These are phyloP conservation scores for Cercospora sp. DNA, from an alignment of 2,329 filamentous ascomycete species.

Conservation along the genomic window DNA sequence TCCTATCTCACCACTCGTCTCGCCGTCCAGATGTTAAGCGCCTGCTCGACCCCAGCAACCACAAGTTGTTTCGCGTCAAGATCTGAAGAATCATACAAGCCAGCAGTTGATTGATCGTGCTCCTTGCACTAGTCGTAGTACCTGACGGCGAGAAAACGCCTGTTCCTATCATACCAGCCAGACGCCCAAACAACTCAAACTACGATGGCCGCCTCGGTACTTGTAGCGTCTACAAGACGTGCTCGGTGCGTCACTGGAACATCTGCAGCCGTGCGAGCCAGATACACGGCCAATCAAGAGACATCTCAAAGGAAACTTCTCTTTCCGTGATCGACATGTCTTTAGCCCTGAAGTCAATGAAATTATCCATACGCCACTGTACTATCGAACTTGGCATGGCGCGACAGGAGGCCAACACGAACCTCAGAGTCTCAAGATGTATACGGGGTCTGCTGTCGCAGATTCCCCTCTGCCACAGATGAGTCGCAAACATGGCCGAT, in stretches of 20 bases:
- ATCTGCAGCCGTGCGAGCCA: not conserved
- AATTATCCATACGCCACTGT: slow-evolving; percentile 6
- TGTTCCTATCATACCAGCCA: not conserved
- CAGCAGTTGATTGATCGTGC: not conserved
- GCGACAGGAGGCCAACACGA: slow-evolving; percentile 3
- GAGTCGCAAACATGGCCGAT: not conserved
- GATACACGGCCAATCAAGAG: not conserved
- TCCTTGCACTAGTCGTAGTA: not conserved
- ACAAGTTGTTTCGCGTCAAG: not conserved
- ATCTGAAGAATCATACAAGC: not conserved
- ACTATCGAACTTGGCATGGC: slow-evolving; percentile 6
- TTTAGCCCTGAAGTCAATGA: slow-evolving; percentile 1
- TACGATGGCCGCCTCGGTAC: not conserved
- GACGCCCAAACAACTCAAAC: not conserved
- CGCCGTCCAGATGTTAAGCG: not conserved
- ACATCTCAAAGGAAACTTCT: not conserved
- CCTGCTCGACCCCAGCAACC: not conserved
- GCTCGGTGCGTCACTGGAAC: not conserved
- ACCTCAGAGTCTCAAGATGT: not conserved
- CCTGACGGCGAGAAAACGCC: not conserved
- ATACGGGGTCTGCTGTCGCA: not conserved
- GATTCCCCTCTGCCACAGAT: not conserved
- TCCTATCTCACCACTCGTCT: not conserved
- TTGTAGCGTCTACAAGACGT: not conserved
- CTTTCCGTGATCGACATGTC: not conserved